Evolutionary conservation across 768 basidiomycete genomes (phyloP).

Genomic region (Leccinum truebloodii): DNA sequence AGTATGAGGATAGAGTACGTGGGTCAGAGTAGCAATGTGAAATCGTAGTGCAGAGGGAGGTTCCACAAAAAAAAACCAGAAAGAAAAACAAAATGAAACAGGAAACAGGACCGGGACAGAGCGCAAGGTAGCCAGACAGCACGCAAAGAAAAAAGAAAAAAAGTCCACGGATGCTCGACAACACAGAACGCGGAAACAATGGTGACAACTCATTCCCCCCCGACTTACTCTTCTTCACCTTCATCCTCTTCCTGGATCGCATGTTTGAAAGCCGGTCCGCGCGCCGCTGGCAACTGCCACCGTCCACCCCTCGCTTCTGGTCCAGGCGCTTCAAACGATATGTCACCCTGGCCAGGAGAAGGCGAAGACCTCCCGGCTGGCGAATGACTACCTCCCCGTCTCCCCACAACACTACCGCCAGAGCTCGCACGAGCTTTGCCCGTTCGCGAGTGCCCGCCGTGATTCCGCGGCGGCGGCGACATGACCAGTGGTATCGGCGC

Average conservation of each 20-base stretch:
- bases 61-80: constrained; percentile 8
- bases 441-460: constrained; percentile 40
- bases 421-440: constrained; percentile 30
- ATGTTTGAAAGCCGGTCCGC: constrained; percentile 69
- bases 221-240: constrained; percentile 64
- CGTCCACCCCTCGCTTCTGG: constrained; percentile 55
- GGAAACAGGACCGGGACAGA: constrained; percentile 3
- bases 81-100: not conserved
- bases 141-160: not conserved
- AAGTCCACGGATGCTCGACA: constrained; percentile 13
- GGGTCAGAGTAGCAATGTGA: constrained; percentile 20
- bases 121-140: constrained; percentile 7
- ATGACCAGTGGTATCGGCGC: constrained; percentile 41
- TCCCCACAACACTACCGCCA: constrained; percentile 30
- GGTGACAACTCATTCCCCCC: constrained; percentile 9
- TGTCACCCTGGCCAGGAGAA: constrained; percentile 48
- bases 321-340: constrained; percentile 39
- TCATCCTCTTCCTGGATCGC: constrained; percentile 87
- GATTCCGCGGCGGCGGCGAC: constrained; percentile 53
- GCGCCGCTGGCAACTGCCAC: constrained; percentile 66
- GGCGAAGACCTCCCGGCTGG: constrained; percentile 63
- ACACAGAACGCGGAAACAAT: constrained; percentile 10
- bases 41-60: constrained; percentile 1
- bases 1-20: constrained; percentile 7
- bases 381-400: constrained; percentile 56